Percentiles rank a stretch among this genome's conserved stretches.
These are phyloP conservation scores for Emericellopsis atlantica DNA, from an alignment of 2,329 filamentous ascomycete species.

Conservation along the genomic window DNA sequence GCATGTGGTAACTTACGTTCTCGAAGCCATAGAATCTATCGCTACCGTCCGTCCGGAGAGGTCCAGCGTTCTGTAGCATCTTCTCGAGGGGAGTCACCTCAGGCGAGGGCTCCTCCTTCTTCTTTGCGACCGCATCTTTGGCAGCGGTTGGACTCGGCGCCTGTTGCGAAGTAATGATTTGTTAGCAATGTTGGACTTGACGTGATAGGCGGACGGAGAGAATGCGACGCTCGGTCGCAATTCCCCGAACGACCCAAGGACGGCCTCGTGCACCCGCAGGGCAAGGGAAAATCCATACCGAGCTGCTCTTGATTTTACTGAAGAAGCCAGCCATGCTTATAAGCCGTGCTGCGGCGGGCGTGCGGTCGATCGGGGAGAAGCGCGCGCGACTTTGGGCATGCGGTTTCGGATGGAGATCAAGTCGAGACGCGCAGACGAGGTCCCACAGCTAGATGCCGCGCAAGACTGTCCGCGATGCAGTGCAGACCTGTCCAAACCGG, in stretches of 20 bases:
- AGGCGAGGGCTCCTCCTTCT: constrained; percentile 43
- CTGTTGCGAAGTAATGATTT: constrained; percentile 21
- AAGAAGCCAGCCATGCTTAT: constrained; percentile 42
- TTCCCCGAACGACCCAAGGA: too few relatives aligned
- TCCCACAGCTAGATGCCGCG: constrained; percentile 10
- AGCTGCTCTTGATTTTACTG: constrained; percentile 43
- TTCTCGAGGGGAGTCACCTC: constrained; percentile 54
- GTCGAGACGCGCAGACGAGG: too few relatives aligned
- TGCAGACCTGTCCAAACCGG: too few relatives aligned
- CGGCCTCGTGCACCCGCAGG: too few relatives aligned
- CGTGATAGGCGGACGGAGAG: constrained; percentile 4
- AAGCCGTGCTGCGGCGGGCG: background rate
- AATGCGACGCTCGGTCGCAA: background rate
- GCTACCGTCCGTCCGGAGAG: constrained; percentile 74
- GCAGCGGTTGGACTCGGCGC: constrained; percentile 23
- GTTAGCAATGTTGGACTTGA: constrained; percentile 15
- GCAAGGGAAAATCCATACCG: constrained; percentile 28
- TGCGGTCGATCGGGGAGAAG: constrained; percentile 1
- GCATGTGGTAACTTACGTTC: constrained; percentile 55
- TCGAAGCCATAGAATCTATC: constrained; percentile 98
- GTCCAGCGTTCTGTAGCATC: constrained; percentile 71
- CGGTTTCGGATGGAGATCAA: background rate
- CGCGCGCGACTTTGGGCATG: constrained; percentile 1
- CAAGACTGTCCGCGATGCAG: constrained; percentile 3
- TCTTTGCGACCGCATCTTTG: constrained; percentile 38